Evolutionary conservation across 306 rosid species (phyloP), one percentile per base, ranked within the genome.

Genomic region (Phaseolus lunatus): DNA sequence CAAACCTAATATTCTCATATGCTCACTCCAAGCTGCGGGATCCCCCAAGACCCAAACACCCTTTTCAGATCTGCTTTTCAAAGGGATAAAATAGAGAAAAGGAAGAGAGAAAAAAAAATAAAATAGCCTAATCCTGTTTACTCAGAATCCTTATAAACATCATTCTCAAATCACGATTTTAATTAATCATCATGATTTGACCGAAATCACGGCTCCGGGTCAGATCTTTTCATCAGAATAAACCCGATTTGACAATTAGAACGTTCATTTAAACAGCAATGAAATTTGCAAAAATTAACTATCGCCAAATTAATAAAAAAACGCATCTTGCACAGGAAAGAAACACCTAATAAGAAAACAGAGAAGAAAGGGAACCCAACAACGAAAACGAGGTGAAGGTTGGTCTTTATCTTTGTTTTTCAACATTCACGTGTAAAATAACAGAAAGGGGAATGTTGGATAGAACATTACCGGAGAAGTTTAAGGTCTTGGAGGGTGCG

Each of bases 401-500:
- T 47, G 6, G 4, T 45, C 9, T 37, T 37, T 33, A 9, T 39
- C 13, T 9, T 9, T 9, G 44, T 9, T 41, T 14, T 57, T 66
- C 2, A 0, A 29, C 15, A 35, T 41, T 72, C 41, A 43, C 19
- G 3, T 24, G 37, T 11, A 58, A 26, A 1, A 58, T 13, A 9
- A 15, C 2, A 16, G 1, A 20, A 19, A 14, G 3, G 19, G 18
- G 26, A 0, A 5, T 9, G 8, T 41, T 7, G 47, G 50, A 73
- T 27, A 29, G 54, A 68, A n/a, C 11, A 75, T 33, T 67, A 81
- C 98, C 97, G 67, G 48, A 92, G 88, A 50, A 92, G 86, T 78
- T 85, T 91, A 82, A 95, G 97, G 75, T 95, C 99, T 56, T 92
- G 78, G 48, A 95, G 97, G 81, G 64, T 89, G 22, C 88, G 97